Base-by-base conservation (phyloP, 768 basidiomycete genomes). In the Galerina sulciceps region DNA sequence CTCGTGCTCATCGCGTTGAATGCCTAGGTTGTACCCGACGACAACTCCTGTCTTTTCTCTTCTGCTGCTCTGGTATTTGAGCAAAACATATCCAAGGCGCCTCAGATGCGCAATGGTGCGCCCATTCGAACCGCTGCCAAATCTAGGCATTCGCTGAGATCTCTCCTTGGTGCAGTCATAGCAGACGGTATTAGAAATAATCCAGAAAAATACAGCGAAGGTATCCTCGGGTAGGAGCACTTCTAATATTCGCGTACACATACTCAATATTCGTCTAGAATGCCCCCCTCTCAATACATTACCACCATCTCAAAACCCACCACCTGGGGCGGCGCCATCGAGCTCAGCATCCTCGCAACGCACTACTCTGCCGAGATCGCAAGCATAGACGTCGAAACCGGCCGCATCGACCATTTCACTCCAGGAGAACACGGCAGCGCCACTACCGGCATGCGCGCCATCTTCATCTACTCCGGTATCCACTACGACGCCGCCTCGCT, bases 311-410 rank as follows among this genome's bases (percentile, higher is more conserved):
- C 87, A 47, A 89, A 87, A 45, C 86, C 93, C 1, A 75, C 82
- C 2, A 85, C 90, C 0, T 99, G 96, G 96, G 96, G 96, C 49
- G 96, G 96, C 14, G 96, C 96, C 1, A 98, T 99, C 69, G 95
- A 95, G 74, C 86, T 99, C 2, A 78, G 87, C 6, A 85, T 98
- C 61, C 87, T 99, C 59, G 87, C 96, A 2, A 77, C 84, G 8
- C 87, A 96, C 72, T 97, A 88, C 70, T 74, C 75, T 22, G 89
- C 91, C 1, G 96, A 97, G 73, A 96, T 99, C 37, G 86, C 88
- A 2, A 93, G 90, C 60, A 81, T 96, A 56, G 96, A 98, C 69
- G 91, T 98, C 59, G 93, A 96, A 72, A 93, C 93, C 0, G 96
- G 96, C 0, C 84, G 96, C 15, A 83, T 94, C 58, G 94, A 98